Conservation (phyloP, 2,329 filamentous ascomycete species). For the Pseudogymnoascus sp. region DNA sequence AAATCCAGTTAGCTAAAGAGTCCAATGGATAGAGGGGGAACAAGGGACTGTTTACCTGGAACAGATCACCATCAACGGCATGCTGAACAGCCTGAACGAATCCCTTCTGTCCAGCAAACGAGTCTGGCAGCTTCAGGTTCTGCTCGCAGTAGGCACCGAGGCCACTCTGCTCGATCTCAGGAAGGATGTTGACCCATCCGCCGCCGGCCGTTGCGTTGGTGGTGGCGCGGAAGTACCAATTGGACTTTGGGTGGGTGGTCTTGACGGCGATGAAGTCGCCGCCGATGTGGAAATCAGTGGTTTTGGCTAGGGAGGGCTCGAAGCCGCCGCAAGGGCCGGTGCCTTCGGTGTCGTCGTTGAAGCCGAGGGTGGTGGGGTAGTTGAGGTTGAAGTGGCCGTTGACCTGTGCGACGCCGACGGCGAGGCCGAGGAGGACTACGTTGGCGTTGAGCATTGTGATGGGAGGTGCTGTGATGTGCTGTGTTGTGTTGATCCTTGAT, state of each 20-base stretch:
- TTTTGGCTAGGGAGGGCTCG: slow-evolving; percentile 39
- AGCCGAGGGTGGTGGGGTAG: slow-evolving; percentile 43
- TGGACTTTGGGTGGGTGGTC: slow-evolving; percentile 45
- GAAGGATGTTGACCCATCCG: slow-evolving; percentile 48
- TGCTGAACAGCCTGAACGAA: slow-evolving; percentile 46
- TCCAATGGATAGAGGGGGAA: not conserved
- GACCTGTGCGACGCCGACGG: slow-evolving; percentile 23
- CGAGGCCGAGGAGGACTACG: slow-evolving; percentile 14
- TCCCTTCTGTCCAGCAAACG: slow-evolving; percentile 48
- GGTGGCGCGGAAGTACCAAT: slow-evolving; percentile 53
- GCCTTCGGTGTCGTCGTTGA: slow-evolving; percentile 42
- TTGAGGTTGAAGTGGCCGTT: slow-evolving; percentile 52
- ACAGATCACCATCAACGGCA: slow-evolving; percentile 50
- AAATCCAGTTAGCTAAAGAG: not conserved
- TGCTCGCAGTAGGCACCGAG: slow-evolving; percentile 49
- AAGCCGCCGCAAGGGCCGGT: slow-evolving; percentile 51
- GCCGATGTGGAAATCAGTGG: slow-evolving; percentile 49
- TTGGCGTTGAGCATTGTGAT: not conserved
- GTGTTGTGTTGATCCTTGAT: not conserved
- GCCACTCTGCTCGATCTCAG: slow-evolving; percentile 48
- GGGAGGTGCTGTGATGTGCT: not conserved
- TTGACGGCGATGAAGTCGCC: slow-evolving; percentile 47
- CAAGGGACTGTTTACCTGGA: slow-evolving; percentile 39
- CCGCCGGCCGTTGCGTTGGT: slow-evolving; percentile 40
- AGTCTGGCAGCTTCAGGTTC: slow-evolving; percentile 40